Conservation (phyloP, 306 rosid species). For the Parietaria judaica region DNA sequence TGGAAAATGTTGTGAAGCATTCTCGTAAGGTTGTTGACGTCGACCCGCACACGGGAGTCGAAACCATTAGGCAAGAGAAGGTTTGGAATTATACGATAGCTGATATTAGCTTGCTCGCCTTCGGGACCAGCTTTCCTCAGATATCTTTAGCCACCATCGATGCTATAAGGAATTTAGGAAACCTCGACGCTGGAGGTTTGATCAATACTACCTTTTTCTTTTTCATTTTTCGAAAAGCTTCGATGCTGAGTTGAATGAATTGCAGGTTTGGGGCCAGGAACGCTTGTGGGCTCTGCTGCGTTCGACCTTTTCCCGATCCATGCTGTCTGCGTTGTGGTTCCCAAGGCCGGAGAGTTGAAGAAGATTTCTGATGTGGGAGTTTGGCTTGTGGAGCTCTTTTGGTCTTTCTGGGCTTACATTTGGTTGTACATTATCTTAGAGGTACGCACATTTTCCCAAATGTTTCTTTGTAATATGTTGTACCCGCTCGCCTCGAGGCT, state of each 20-base stretch:
- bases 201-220: slow-evolving; percentile 11
- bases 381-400: slow-evolving; percentile 88
- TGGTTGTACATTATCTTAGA: slow-evolving; percentile 92
- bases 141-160: too few relatives aligned
- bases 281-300: slow-evolving; percentile 97
- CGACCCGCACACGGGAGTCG: slow-evolving; percentile 47
- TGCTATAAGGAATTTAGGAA: slow-evolving; percentile 61
- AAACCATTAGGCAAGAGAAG: slow-evolving; percentile 47
- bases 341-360: slow-evolving; percentile 71
- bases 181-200: slow-evolving; percentile 87
- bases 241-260: slow-evolving; percentile 3
- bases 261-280: slow-evolving; percentile 96
- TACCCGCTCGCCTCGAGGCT: too few relatives aligned
- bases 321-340: too few relatives aligned
- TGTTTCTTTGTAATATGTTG: too few relatives aligned
- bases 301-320: slow-evolving; percentile 72
- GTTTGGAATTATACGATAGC: slow-evolving; percentile 97
- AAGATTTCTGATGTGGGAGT: slow-evolving; percentile 93
- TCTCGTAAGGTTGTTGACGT: slow-evolving; percentile 46
- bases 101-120: slow-evolving; percentile 84
- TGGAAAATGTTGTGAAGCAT: slow-evolving; percentile 94
- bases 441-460: slow-evolving; percentile 26
- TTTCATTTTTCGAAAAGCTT: neutral
- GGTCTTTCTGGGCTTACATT: slow-evolving; percentile 98
- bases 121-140: slow-evolving; percentile 42